Conservation (phyloP, 2,329 filamentous ascomycete genomes). For the Phyllosticta citribraziliensis region DNA sequence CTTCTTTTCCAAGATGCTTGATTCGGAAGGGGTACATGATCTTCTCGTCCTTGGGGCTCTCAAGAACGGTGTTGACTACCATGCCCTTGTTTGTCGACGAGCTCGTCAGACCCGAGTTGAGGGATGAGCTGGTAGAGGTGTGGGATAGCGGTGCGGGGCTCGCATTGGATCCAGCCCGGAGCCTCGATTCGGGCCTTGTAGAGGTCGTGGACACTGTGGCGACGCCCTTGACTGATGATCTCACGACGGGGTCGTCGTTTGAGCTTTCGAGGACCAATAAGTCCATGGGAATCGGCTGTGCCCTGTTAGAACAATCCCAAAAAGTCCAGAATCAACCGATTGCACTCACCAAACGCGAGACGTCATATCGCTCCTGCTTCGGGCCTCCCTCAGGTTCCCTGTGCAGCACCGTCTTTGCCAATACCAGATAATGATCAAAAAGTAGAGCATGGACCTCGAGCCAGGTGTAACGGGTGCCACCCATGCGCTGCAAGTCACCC, state of each 20-base stretch:
- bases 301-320: not conserved
- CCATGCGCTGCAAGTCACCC: conserved; percentile 81
- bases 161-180: conserved; percentile 36
- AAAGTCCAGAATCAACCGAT: not conserved
- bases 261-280: conserved; percentile 84
- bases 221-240: conserved; percentile 60
- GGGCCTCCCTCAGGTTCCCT: conserved; percentile 60
- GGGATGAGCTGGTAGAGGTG: conserved; percentile 55
- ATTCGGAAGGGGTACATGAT: conserved; percentile 90
- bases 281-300: conserved; percentile 85
- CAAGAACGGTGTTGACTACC: conserved; percentile 38
- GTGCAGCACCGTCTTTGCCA: conserved; percentile 67
- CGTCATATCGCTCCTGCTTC: conserved; percentile 77
- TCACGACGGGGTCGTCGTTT: conserved; percentile 83
- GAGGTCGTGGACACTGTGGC: conserved; percentile 46
- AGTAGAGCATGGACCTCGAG: conserved; percentile 88
- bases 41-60: conserved; percentile 55
- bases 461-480: conserved; percentile 82
- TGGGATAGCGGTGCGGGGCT: conserved; percentile 50
- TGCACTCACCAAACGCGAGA: conserved; percentile 67
- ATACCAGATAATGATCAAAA: conserved; percentile 92
- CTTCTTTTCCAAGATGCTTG: conserved; percentile 89
- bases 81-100: conserved; percentile 40
- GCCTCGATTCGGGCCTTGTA: conserved; percentile 37
- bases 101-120: conserved; percentile 35